Base-by-base conservation (phyloP, 2,329 filamentous ascomycete genomes). In the Fusarium sp. region DNA sequence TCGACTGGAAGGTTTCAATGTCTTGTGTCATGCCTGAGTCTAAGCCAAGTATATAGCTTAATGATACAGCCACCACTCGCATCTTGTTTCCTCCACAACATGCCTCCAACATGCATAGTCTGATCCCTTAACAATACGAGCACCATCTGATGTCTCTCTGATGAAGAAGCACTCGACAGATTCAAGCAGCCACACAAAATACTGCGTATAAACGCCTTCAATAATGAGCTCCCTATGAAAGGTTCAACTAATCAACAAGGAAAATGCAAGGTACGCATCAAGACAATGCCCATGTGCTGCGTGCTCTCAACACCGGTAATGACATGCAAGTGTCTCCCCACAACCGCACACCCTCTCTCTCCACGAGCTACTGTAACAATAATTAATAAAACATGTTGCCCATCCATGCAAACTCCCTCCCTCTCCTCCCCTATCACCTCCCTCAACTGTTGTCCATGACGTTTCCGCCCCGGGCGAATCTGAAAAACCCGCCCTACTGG, bases 281-380 rank as follows among this genome's bases (percentile, higher is more conserved):
- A 34, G 60, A 66, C 73, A 71, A 76, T 74, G 73, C 67, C 64
- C 57, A 71, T 68, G 70, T 30, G 25, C 25, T 52, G 48, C 48
- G 48, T 74, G 50, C 67, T 70, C 52, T 73, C 58, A 75, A 75
- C 73, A 71, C 67, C 67, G 66, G 70, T 71, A 60, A 71, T 75
- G 63, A 71, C 73, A 76, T 76, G 71, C 73, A 75, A 76, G 54
- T 57, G 70, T 71, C 72, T 50, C 50, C 69, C 43, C 39, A 13
- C 27, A 35, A 73, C 37, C 52, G 35, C 54, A n/a, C 57, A 67
- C 27, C 61, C 52, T 48, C 34, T 48, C 34, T 63, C 25, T 30
- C 32, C 20, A 18, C 43, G 50, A 73, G 35, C 30, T 57, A 37
- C 35, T 37, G 35, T 37, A 66, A 67, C 54, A 48, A 68, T 64